phyloP scores from a whole-genome alignment of 1,139 yeast species.

The Yamadazyma siamensis region DNA sequence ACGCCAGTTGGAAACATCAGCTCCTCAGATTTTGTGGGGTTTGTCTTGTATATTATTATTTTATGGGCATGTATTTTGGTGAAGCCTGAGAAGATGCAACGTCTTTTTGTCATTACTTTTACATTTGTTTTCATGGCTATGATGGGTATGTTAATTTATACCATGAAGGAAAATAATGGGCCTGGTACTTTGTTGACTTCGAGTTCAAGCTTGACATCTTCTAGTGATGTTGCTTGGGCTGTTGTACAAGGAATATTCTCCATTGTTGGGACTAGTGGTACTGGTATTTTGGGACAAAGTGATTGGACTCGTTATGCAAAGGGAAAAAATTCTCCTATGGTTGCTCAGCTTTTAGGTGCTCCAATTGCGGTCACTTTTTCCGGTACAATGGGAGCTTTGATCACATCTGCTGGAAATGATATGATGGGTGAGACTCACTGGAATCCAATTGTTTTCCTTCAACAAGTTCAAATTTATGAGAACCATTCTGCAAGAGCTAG shows the following conservation, averaged over 20 bases:
- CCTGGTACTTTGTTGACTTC: constrained; percentile 9
- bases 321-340: constrained; percentile 18
- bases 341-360: constrained; percentile 23
- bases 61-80: constrained; percentile 14
- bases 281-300: constrained; percentile 26
- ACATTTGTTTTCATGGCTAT: constrained; percentile 14
- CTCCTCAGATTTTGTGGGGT: constrained; percentile 20
- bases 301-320: constrained; percentile 27
- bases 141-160: constrained; percentile 18
- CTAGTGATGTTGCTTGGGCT: constrained; percentile 19
- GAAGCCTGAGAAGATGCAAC: constrained; percentile 17
- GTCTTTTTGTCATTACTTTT: constrained; percentile 13
- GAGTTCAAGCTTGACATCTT: constrained; percentile 6
- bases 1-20: constrained; percentile 15
- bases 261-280: constrained; percentile 22
- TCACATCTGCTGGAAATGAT: constrained; percentile 8
- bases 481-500: constrained; percentile 21
- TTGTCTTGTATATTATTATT: constrained; percentile 16
- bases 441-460: constrained; percentile 31
- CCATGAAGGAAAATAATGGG: constrained; percentile 15
- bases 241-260: constrained; percentile 18
- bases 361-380: constrained; percentile 17
- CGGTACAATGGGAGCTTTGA: constrained; percentile 7
- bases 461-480: constrained; percentile 16
- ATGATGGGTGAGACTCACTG: constrained; percentile 17